A percentile compares a stretch with the other conserved stretches of the same genome.
phyloP scores from a whole-genome alignment of 176 grass and related monocot species.

The sorghum (Sorghum bicolor) region Sorghum_bicolor_NCBIv3 NC_012873.2:8113501-8114000 shows the following conservation, averaged over 20 bases:
- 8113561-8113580: not conserved
- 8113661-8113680: not conserved
- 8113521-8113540: conserved; percentile 57
- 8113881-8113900: too few relatives aligned
- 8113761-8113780: not conserved
- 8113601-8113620: conserved; percentile 11
- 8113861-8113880: too few relatives aligned
- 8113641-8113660: not conserved
- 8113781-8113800: too few relatives aligned
- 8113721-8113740: not conserved
- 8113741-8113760: not conserved
- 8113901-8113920: too few relatives aligned
- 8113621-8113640: not conserved
- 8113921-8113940: too few relatives aligned
- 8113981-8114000: too few relatives aligned
- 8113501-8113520: conserved; percentile 78
- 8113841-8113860: too few relatives aligned
- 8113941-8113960: too few relatives aligned
- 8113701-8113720: not conserved
- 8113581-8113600: not conserved
- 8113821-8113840: too few relatives aligned
- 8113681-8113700: not conserved
- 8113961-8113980: too few relatives aligned
- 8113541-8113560: not conserved
- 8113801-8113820: too few relatives aligned